Evolutionary conservation across 352 stramenopile species (phyloP).

Genomic region (Globisporangium perplexum): DNA sequence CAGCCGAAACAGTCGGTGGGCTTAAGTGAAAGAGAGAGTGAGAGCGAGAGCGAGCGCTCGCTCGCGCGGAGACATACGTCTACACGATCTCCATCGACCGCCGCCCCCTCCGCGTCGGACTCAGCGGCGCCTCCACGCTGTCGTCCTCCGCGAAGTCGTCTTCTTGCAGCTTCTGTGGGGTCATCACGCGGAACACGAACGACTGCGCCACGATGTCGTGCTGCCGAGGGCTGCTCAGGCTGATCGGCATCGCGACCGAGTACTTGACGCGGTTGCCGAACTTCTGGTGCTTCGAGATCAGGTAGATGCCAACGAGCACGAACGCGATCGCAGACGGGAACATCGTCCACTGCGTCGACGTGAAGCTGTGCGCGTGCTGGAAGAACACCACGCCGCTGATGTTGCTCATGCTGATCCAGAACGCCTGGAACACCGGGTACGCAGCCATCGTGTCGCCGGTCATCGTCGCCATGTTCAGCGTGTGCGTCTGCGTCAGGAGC

Average conservation of each 20-base stretch:
- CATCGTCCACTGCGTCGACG: constrained; percentile 74
- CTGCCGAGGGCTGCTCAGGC: constrained; percentile 74
- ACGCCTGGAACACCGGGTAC: constrained; percentile 84
- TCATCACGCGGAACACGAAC: constrained; percentile 83
- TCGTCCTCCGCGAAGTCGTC: constrained; percentile 45
- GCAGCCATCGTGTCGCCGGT: constrained; percentile 80
- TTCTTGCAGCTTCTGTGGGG: constrained; percentile 64
- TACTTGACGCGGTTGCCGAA: constrained; percentile 88
- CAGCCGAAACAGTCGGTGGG: neutral
- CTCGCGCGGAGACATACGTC: neutral
- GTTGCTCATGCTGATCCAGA: constrained; percentile 88
- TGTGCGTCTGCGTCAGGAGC: constrained; percentile 81
- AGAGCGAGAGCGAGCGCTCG: neutral
- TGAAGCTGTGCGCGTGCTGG: constrained; percentile 82
- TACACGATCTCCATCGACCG: constrained; percentile 47
- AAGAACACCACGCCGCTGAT: constrained; percentile 86
- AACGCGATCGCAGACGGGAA: constrained; percentile 68
- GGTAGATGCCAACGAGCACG: constrained; percentile 70
- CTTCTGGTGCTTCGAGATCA: constrained; percentile 86
- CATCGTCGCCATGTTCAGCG: constrained; percentile 84
- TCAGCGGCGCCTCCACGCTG: constrained; percentile 16
- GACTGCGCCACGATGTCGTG: constrained; percentile 87
- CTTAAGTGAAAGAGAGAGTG: neutral
- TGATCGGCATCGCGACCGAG: constrained; percentile 85
- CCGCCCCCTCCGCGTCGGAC: constrained; percentile 15